These are phyloP conservation scores for Metschnikowia cerradonensis DNA, from an alignment of 805 yeast genomes.

Conservation along the genomic window DNA sequence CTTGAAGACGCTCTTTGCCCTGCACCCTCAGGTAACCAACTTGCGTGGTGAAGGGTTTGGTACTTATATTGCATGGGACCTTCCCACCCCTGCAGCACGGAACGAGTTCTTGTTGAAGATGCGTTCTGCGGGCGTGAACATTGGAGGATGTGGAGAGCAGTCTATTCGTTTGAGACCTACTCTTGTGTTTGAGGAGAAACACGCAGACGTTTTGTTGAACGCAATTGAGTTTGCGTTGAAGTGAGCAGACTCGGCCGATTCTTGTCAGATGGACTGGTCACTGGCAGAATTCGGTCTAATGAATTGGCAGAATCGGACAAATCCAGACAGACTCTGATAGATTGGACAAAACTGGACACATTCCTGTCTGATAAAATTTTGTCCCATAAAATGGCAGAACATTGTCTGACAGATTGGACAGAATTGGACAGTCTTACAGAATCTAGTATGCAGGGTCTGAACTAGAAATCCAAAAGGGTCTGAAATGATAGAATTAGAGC, in stretches of 20 bases:
- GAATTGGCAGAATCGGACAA: too few species aligned
- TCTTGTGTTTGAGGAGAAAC: conserved; percentile 56
- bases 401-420: too few species aligned
- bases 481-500: too few species aligned
- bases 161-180: conserved; percentile 64
- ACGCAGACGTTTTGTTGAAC: conserved; percentile 54
- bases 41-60: conserved; percentile 64
- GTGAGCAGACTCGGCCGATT: background rate
- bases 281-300: too few species aligned
- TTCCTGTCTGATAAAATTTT: too few species aligned
- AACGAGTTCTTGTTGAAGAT: conserved; percentile 42
- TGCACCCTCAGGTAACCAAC: conserved; percentile 42
- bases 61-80: conserved; percentile 64
- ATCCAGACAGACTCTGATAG: too few species aligned
- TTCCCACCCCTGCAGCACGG: conserved; percentile 41
- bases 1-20: conserved; percentile 36
- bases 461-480: too few species aligned
- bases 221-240: conserved; percentile 31
- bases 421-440: too few species aligned
- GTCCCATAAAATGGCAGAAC: too few species aligned
- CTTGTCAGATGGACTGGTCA: background rate
- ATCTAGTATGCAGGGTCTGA: too few species aligned
- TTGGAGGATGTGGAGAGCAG: conserved; percentile 63
- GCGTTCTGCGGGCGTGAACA: conserved; percentile 54
- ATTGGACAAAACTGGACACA: too few species aligned